Conservation (phyloP, 2,329 filamentous ascomycete species). For the Trichocomaceae sp. region DNA sequence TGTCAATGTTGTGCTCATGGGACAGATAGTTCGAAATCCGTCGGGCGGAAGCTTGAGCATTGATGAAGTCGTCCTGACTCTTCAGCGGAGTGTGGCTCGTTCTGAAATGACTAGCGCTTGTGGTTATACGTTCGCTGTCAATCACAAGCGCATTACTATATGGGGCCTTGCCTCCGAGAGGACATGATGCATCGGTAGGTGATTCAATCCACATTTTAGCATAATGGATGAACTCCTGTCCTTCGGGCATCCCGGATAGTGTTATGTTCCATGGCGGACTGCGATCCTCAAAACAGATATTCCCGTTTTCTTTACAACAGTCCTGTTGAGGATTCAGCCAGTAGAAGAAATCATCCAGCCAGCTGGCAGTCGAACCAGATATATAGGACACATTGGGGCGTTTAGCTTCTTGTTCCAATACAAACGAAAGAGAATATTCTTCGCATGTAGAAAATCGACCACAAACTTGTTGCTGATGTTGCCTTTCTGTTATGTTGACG, state of each 20-base stretch:
- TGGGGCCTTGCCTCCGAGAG: constrained; percentile 78
- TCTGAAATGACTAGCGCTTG: constrained; percentile 84
- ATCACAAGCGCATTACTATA: constrained; percentile 81
- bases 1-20: constrained; percentile 63
- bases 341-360: constrained; percentile 93
- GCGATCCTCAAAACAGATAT: constrained; percentile 72
- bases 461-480: constrained; percentile 78
- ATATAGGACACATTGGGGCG: constrained; percentile 82
- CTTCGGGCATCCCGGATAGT: constrained; percentile 84
- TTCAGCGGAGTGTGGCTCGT: constrained; percentile 81
- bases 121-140: constrained; percentile 58
- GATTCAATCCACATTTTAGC: constrained; percentile 73
- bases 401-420: constrained; percentile 91
- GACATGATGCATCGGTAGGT: constrained; percentile 76
- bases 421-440: constrained; percentile 73
- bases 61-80: constrained; percentile 87
- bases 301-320: constrained; percentile 63
- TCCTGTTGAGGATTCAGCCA: constrained; percentile 90
- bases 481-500: constrained; percentile 68
- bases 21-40: constrained; percentile 76
- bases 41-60: constrained; percentile 79
- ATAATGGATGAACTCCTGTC: constrained; percentile 83
- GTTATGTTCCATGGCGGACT: constrained; percentile 83
- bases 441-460: constrained; percentile 87
- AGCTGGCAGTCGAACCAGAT: constrained; percentile 79